Base-by-base conservation (phyloP, 139 green algal species). In the Pseudopediastrum boryanum region DNA sequence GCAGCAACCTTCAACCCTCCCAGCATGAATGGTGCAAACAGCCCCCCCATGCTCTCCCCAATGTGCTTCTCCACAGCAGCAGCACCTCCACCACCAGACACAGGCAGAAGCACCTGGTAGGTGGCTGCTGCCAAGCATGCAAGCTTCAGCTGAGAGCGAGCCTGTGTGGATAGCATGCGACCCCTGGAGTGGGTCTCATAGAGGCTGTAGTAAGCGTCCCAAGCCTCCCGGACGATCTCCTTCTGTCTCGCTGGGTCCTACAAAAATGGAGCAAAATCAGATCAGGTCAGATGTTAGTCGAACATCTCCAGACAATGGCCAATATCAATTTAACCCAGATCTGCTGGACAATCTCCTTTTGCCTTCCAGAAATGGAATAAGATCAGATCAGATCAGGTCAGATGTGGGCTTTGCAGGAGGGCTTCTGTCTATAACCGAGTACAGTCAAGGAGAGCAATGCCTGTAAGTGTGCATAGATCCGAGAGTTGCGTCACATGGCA, bases 91-190 rank as follows among this genome's bases (percentile, higher is more conserved):
- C 23, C 31, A 44, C 16, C 61, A 48, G n/a, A 16, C 7, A 21
- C 61, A 46, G 61, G 12, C 54, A 66, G 29, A 31, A 77, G 25
- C 10, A 78, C 67, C 10, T 61, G 52, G 42, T 83, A 44, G 25
- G 77, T 83, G 16, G 77, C 77, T n/a, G 42, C 67, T 23, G 77
- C 77, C 12, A 83, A 67, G 67, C 77, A 83, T 25, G 54, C 67
- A 41, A 67, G 66, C 42, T 71, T 71, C 31, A 83, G 56, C 2
- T 83, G 77, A 23, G 33, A 62, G 77, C 77, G 77, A 2, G 67
- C 54, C 4, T 43, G 19, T 10, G 51, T 12, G 54, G 27, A 54
- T 56, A 82, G 41, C 64, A 76, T 29, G 29, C 64, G 75, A 29
- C 75, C 75, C 23, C 51, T 19, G 4, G 64, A 48, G 25, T 51